phyloP scores from a whole-genome alignment of 169 alveolate genomes.

The Babesia sp. region DNA sequence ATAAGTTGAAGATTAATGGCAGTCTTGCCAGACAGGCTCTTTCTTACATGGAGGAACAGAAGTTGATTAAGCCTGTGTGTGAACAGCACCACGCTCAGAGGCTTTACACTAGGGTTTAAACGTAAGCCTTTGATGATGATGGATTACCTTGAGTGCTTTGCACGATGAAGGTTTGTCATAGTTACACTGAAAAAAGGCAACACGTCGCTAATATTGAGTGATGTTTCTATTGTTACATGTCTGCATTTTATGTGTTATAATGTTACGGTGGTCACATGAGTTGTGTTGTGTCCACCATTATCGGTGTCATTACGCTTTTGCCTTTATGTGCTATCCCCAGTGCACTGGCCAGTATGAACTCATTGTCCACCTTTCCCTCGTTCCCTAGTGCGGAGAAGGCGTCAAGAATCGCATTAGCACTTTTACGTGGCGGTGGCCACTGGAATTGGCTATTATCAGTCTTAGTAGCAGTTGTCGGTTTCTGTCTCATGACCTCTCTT shows the following conservation, averaged over 20 bases:
- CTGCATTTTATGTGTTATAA: not conserved
- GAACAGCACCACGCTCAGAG: conserved; percentile 84
- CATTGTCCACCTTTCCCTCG: not conserved
- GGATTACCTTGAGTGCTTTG: conserved; percentile 18
- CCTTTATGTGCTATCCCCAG: conserved; percentile 16
- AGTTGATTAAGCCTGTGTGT: conserved; percentile 83
- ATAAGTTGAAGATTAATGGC: conserved; percentile 88
- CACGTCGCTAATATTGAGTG: not conserved
- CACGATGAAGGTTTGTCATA: conserved; percentile 53
- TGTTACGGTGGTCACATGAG: not conserved
- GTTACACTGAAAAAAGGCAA: conserved; percentile 45
- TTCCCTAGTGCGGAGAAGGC: not conserved
- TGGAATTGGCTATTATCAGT: conserved; percentile 11
- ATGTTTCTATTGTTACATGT: not conserved
- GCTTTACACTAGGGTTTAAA: conserved; percentile 78
- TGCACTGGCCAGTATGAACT: conserved; percentile 29
- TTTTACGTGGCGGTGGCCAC: conserved; percentile 44
- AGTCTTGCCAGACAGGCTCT: conserved; percentile 89
- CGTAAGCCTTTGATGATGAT: conserved; percentile 21
- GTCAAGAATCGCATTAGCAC: conserved; percentile 10
- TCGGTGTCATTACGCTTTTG: not conserved
- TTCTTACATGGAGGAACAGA: conserved; percentile 80
- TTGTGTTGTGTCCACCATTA: conserved; percentile 11
- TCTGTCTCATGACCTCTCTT: conserved; percentile 25
- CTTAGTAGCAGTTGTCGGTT: conserved; percentile 24